Evolutionary conservation across 225 moss, liverwort and hornwort genomes (phyloP), one percentile per base, ranked within the genome.

Genomic region (Pleurozium schreberi): DNA sequence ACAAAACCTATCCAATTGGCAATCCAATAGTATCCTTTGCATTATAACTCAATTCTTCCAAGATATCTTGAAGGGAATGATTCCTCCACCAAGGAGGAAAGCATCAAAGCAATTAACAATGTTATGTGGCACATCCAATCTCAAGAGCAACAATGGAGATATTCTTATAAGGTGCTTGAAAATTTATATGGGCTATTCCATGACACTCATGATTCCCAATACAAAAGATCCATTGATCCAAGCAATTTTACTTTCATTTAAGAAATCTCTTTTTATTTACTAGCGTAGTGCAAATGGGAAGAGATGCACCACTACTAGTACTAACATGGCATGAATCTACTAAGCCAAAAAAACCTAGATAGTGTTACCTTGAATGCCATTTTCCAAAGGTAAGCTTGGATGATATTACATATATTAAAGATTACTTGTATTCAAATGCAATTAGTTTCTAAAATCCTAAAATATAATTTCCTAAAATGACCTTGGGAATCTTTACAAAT

Each of bases 231-330:
- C 77, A 53, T 53, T 38, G 5, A 5, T 33, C 8, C 1, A 20
- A 50, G 3, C 3, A 5, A 49, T 47, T 11, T 33, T 50, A 20
- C 5, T 75, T 33, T 75, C 50, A 74, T 74, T 47, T 6, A 20
- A 75, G 3, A 19, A 30, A 45, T 74, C 30, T 74, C 11, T 4
- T 31, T 73, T 74, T 20, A 53, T 23, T 77, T 53, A 77, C 16
- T 4, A 77, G 10, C 0, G 0, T 77, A 77, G 10, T 38, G 3
- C 10, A 53, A 16, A 4, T 36, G 4, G 15, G 4, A 53, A 2
- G 25, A 53, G 25, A 53, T 77, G 53, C 73, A 73, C 11, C 1
- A 73, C 45, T 18, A 18, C 1, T 0, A 1, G 0, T 27, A 10
- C 30, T 31, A 0, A 30, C 4, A 30, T 47, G 11, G 18, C 11